Conservation (phyloP, 108 stramenopile genomes). For the Skeletonema tropicum region DNA sequence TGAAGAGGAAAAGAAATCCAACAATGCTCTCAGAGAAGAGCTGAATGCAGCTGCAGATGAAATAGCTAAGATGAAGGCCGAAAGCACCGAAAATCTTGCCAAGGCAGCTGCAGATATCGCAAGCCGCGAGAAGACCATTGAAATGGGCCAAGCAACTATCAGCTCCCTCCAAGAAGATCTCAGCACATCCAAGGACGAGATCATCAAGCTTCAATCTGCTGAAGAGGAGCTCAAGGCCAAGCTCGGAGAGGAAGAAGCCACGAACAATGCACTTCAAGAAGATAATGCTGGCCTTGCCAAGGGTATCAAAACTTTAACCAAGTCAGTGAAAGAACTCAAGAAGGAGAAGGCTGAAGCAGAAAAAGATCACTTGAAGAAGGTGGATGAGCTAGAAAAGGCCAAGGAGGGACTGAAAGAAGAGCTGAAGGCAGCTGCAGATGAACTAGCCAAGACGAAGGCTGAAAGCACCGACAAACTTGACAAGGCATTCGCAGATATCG, state of each 20-base stretch:
- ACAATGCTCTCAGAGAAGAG: neutral
- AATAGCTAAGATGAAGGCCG: neutral
- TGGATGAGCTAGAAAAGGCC: neutral
- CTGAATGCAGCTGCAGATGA: neutral
- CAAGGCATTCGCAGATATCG: neutral
- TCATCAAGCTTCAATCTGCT: neutral
- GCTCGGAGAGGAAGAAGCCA: neutral
- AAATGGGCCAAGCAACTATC: neutral
- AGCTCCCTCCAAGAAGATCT: neutral
- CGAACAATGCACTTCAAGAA: neutral
- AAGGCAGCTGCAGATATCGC: neutral
- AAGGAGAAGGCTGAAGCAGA: slow-evolving; percentile 9
- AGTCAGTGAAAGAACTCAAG: slow-evolving; percentile 8
- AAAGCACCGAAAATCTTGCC: neutral
- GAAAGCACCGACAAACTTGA: neutral
- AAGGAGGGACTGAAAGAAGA: neutral
- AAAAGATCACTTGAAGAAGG: neutral
- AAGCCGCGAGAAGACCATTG: neutral
- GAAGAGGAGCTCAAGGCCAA: neutral
- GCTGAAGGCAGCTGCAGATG: neutral
- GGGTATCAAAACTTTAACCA: neutral
- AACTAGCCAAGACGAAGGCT: neutral
- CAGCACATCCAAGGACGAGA: neutral
- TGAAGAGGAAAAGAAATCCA: no score
- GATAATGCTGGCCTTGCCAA: neutral